A percentile compares a stretch with the other conserved stretches of the same genome.
phyloP scores from a whole-genome alignment of 371 early-diverging fungal species.

The Saksenaea vasiformis region DNA sequence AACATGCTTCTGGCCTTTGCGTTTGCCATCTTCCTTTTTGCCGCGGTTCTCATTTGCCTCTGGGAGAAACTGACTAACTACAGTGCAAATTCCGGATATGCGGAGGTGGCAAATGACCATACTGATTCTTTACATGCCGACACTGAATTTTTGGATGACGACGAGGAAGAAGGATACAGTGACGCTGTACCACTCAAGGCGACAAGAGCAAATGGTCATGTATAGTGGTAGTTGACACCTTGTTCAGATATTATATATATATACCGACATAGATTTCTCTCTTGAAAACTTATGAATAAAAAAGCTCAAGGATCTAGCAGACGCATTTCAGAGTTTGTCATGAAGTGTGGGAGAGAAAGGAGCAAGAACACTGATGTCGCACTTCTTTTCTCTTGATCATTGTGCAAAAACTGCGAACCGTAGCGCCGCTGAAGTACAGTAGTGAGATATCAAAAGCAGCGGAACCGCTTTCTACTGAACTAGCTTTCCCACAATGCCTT shows the following conservation, averaged over 20 bases:
- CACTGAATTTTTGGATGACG: background rate
- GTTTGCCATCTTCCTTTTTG: slow-evolving; percentile 58
- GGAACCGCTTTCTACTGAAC: too few relatives aligned
- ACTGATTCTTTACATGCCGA: background rate
- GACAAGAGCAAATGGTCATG: background rate
- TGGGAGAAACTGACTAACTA: slow-evolving; percentile 45
- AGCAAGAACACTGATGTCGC: too few relatives aligned
- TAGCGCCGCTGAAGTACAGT: too few relatives aligned
- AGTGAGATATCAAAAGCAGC: too few relatives aligned
- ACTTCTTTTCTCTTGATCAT: too few relatives aligned
- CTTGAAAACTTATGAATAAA: too few relatives aligned
- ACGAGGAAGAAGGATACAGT: background rate
- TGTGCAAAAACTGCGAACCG: too few relatives aligned
- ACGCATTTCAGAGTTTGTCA: too few relatives aligned
- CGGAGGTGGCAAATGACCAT: background rate
- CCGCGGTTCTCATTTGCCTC: slow-evolving; percentile 47
- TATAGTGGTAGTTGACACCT: background rate
- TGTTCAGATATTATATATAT: too few relatives aligned
- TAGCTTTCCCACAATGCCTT: too few relatives aligned
- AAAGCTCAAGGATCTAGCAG: too few relatives aligned
- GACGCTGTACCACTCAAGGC: background rate
- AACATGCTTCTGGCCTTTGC: slow-evolving; percentile 61
- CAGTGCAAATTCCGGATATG: background rate
- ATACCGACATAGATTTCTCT: background rate
- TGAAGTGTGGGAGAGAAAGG: too few relatives aligned